Base-by-base conservation (phyloP, 352 stramenopile genomes). In the Phytopythium ostracodes region DNA sequence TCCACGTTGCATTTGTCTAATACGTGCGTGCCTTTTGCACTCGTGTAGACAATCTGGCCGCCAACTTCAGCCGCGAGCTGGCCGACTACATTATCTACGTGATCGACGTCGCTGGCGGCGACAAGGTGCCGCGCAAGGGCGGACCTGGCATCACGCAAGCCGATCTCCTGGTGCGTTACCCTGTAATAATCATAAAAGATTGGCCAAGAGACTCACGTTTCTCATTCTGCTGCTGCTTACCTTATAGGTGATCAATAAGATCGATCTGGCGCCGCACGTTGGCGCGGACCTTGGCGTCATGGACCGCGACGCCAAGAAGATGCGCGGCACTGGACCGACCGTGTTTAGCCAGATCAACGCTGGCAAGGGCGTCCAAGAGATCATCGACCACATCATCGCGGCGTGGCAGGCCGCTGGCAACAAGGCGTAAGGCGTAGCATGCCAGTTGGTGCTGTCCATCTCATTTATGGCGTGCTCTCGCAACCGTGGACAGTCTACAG, bases 41-140 rank as follows among this genome's bases (percentile, higher is more conserved):
- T 9, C 6, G n/a, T 42, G 15, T 35, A 89, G 97, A 99, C 71
- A 99, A 99, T 73, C 72, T 99, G 54, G 96, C 96, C 4, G 97
- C 97, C 51, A 99, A 99, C 76, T 99, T 99, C 72, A 98, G 89
- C 54, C 79, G 84, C 40, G 97, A 99, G 77, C 79, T 99, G 17
- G 97, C 96, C 7, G 97, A 99, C 81, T 99, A 96, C 68, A 99
- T 98, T 40, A 92, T 99, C 62, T 99, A 99, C 75, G 97, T 99
- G 17, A 99, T 99, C 73, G 97, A 99, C 75, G 96, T 99, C 31
- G 95, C 96, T 20, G 96, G 97, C 27, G 97, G 97, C 24, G 96
- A 99, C 72, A 99, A 99, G 72, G 89, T 99, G 57, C 97, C 97
- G 27, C 89, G 97, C 60, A 99, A 99, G 74, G 97, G 97, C 57